Evolutionary conservation across 495 filamentous ascomycete genomes (phyloP).

Genomic region (Xylaria cubensis): DNA sequence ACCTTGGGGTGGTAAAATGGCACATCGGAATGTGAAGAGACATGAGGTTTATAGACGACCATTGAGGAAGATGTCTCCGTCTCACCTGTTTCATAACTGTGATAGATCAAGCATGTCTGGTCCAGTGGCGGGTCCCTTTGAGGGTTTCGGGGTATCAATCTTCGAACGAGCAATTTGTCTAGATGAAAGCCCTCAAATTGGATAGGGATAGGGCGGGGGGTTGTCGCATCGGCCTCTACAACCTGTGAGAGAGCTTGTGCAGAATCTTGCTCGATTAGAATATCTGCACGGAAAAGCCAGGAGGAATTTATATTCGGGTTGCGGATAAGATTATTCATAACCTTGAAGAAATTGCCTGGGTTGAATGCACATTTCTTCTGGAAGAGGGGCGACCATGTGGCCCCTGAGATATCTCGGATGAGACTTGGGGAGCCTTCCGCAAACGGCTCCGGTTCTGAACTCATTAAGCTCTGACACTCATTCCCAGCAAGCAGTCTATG

Average conservation of each 20-base stretch:
- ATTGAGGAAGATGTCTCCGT: conserved; percentile 52
- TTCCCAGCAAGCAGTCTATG: background rate
- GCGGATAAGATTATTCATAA: conserved; percentile 74
- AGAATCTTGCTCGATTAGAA: conserved; percentile 62
- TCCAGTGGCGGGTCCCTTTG: conserved; percentile 72
- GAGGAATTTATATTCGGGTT: conserved; percentile 89
- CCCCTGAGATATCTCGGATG: conserved; percentile 39
- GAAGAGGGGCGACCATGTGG: conserved; percentile 58
- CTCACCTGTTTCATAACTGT: conserved; percentile 32
- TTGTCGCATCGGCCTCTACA: conserved; percentile 19
- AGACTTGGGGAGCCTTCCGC: conserved; percentile 41
- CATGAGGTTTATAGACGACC: conserved; percentile 82
- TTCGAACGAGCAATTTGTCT: conserved; percentile 69
- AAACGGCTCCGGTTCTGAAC: conserved; percentile 43
- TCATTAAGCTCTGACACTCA: conserved; percentile 29
- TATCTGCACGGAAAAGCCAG: conserved; percentile 86
- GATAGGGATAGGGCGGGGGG: conserved; percentile 45
- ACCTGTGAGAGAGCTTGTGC: conserved; percentile 26
- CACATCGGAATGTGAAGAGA: conserved; percentile 62
- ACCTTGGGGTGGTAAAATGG: conserved; percentile 90
- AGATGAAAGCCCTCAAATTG: conserved; percentile 59
- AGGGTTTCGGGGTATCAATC: conserved; percentile 81
- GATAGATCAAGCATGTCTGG: conserved; percentile 81
- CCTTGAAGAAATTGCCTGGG: conserved; percentile 62
- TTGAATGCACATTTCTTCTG: conserved; percentile 63